Evolutionary conservation across 441 rosid species (phyloP), one percentile per base, ranked within the genome.

Genomic region (Croton setiger): DNA sequence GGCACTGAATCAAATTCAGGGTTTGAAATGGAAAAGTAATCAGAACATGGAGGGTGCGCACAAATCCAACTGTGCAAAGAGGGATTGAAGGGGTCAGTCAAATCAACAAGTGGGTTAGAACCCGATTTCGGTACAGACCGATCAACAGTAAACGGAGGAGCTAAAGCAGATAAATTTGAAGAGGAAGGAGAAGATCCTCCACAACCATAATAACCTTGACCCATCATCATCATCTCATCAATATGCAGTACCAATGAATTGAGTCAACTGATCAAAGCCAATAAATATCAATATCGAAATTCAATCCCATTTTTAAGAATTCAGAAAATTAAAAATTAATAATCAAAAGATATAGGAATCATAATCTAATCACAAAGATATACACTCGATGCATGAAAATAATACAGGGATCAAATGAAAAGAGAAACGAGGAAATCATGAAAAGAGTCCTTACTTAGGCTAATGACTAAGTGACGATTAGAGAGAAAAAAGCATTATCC

Each of bases 111-210:
- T 18, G 70, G 43, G 56, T 45, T 63, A 5, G 66, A 45, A 7
- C 51, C 41, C 58, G 76, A 67, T 73, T 79, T 84, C 3, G 72
- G 64, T 2, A 59, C 51, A 48, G 81, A 72, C 53, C 82, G 77
- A n/a, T 80, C 83, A n/a, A 84, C 88, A 5, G 82, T 81, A 51
- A 87, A 87, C 39, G 92, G 92, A 10, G 81, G 88, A 66, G 92
- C 92, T 57, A 72, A 78, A 70, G 90, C 79, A 3, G 90, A 85
- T 69, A 87, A 74, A 75, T 79, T 85, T 13, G 89, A 87, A 9
- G 83, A 67, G 1, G 80, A 75, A n/a, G 82, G 67, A 7, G 82
- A 72, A 56, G 76, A 79, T 48, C 85, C 87, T 64, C 83, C 85
- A 65, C 45, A 48, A 41, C 53, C 81, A 47, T 75, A 70, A 70